A percentile compares a stretch with the other conserved stretches of the same genome.
Evolutionary conservation across 1,284 basidiomycete species (phyloP).

Genomic region (Austroboletus novae-zelandiae): DNA sequence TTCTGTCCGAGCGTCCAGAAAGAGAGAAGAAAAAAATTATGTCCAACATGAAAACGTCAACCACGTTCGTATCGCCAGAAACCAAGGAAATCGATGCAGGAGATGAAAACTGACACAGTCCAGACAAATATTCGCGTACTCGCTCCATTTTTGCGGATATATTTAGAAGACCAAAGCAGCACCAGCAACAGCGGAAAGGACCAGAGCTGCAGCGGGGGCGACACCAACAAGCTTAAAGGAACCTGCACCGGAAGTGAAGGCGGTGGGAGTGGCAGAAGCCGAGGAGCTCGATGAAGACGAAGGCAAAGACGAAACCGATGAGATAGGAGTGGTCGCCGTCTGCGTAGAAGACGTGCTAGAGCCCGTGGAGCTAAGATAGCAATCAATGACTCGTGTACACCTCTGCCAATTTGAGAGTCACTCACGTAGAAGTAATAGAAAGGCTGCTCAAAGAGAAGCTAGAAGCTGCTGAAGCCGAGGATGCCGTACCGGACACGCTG

Average conservation of each 20-base stretch:
- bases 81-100: conserved; percentile 18
- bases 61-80: conserved; percentile 2
- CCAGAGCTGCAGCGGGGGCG: conserved; percentile 35
- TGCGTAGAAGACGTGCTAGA: background rate
- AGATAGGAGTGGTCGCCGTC: conserved; percentile 1
- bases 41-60: conserved; percentile 6
- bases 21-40: conserved; percentile 2
- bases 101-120: conserved; percentile 1
- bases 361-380: background rate
- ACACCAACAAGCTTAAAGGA: conserved; percentile 26
- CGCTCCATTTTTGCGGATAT: background rate
- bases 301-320: background rate
- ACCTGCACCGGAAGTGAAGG: conserved; percentile 23
- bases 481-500: conserved; percentile 17
- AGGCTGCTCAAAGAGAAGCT: background rate
- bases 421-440: conserved; percentile 5
- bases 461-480: conserved; percentile 10
- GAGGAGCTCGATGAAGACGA: background rate
- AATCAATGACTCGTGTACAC: background rate
- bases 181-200: conserved; percentile 43
- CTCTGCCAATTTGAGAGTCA: background rate
- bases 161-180: conserved; percentile 42
- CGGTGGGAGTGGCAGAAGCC: conserved; percentile 19
- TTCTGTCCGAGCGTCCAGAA: conserved; percentile 15
- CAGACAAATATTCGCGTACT: background rate